Evolutionary conservation across 345 rosid genomes (phyloP), one percentile per base, ranked within the genome.

Genomic region (Gossypium ekmanianum): DNA sequence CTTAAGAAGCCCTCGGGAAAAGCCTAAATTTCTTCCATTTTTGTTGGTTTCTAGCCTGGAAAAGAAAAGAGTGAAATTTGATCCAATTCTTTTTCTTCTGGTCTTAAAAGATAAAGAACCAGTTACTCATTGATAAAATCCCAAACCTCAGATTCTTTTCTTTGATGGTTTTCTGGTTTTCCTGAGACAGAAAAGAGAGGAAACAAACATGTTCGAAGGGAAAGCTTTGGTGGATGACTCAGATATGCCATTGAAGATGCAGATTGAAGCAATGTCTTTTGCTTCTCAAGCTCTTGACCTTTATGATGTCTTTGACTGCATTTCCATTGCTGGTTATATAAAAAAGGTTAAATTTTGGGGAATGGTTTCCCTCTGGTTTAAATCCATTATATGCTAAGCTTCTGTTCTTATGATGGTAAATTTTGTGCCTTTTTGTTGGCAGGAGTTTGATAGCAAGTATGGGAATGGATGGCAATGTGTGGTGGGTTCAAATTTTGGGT

Each of bases 171-270:
- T 48, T 48, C 52, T 14, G 17, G n/a, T 14, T 51, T 51, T 51
- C 2, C 16, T 50, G 41, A 34, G 41, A 34, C 41, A 29, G 39
- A 29, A 29, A 29, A 29, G 39, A 4, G 39, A 29, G 39, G 39
- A 29, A 29, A 29, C 39, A 56, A 56, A 56, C 75, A 89, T 91
- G 93, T 84, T 91, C 82, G 93, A 89, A 86, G 96, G 96, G 1
- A 91, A 87, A 83, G 93, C 89, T 27, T 66, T 83, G 88, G 83
- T 87, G 61, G 91, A 92, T 72, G 98, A 94, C 81, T 88, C 97
- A 67, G 97, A 94, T 39, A 94, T 94, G 98, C 93, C 98, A 34
- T 29, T 82, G 82, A 94, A 91, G 87, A 90, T 94, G 98, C 98
- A 90, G 85, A 74, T 83, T 62, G 87, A 88, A 58, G 98, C 97